A percentile compares a stretch with the other conserved stretches of the same genome.
Conservation (phyloP, 805 yeast genomes). For the Yarrowia porcina region DNA sequence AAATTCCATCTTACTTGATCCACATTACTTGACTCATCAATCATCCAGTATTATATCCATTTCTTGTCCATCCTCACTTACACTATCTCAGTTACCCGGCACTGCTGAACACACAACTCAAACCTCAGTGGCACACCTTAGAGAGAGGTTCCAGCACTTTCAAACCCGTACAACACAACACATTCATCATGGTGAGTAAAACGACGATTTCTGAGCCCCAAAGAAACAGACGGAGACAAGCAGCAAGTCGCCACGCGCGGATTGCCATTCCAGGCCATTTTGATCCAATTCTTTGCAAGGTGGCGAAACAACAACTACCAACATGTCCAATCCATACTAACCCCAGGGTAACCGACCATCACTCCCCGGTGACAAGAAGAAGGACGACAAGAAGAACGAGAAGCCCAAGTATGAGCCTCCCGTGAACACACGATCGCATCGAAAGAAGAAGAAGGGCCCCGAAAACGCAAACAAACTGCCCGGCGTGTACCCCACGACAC, state of each 20-base stretch:
- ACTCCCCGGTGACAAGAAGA: constrained; percentile 37
- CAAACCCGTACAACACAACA: not conserved
- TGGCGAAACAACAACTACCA: not conserved
- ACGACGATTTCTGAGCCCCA: not conserved
- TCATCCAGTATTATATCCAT: too few relatives aligned
- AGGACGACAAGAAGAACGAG: constrained; percentile 36
- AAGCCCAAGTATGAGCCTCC: constrained; percentile 98
- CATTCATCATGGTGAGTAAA: constrained; percentile 24
- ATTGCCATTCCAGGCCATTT: not conserved
- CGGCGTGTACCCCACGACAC: constrained; percentile 81
- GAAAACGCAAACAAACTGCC: constrained; percentile 88
- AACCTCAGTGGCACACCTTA: constrained; percentile 8
- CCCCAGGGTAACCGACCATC: constrained; percentile 39
- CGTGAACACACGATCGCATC: constrained; percentile 88
- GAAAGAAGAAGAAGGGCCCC: constrained; percentile 79
- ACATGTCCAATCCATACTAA: not conserved
- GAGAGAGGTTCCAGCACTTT: constrained; percentile 8
- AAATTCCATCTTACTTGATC: too few relatives aligned
- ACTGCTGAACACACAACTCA: not conserved
- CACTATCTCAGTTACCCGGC: constrained; percentile 24
- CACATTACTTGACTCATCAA: too few relatives aligned
- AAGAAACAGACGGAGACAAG: not conserved
- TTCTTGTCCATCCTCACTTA: too few relatives aligned
- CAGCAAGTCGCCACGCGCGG: not conserved
- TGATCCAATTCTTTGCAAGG: not conserved